These are phyloP conservation scores for Boletellus ananiceps DNA, from an alignment of 768 basidiomycete genomes.

Conservation along the genomic window DNA sequence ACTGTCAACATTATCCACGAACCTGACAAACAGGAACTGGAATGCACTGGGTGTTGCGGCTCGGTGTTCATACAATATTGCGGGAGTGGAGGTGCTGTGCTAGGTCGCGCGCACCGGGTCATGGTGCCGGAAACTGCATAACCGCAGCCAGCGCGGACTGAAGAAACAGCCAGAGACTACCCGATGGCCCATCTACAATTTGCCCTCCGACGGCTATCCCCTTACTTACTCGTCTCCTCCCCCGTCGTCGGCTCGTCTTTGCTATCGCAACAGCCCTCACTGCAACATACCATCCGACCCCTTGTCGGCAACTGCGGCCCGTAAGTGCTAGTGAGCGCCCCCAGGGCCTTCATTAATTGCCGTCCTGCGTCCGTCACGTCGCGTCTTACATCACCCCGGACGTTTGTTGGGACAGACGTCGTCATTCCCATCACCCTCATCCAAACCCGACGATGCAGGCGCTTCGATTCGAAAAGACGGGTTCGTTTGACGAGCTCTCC, in stretches of 20 bases:
- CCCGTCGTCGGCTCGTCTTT: background rate
- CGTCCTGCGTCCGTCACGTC: background rate
- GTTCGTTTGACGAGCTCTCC: slow-evolving; percentile 26
- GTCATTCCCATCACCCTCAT: background rate
- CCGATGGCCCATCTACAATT: slow-evolving; percentile 12
- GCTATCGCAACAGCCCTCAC: background rate
- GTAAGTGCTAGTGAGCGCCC: slow-evolving; percentile 5
- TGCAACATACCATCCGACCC: background rate
- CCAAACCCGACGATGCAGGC: slow-evolving; percentile 26
- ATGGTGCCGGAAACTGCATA: background rate
- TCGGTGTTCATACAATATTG: no score
- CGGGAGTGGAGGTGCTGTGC: no score
- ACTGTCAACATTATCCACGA: no score
- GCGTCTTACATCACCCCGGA: no score
- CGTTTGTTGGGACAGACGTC: slow-evolving; percentile 2
- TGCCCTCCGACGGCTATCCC: background rate
- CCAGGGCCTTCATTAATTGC: background rate
- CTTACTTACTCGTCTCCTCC: background rate
- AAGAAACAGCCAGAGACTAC: background rate
- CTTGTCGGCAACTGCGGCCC: background rate
- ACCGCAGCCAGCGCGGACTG: slow-evolving; percentile 9
- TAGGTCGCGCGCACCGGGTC: no score
- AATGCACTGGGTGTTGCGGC: no score
- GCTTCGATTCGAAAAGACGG: slow-evolving; percentile 29
- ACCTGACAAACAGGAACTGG: no score